Percentiles rank a stretch among this genome's conserved stretches.
Conservation (phyloP, 495 filamentous ascomycete species). For the Neurospora discreta region DNA sequence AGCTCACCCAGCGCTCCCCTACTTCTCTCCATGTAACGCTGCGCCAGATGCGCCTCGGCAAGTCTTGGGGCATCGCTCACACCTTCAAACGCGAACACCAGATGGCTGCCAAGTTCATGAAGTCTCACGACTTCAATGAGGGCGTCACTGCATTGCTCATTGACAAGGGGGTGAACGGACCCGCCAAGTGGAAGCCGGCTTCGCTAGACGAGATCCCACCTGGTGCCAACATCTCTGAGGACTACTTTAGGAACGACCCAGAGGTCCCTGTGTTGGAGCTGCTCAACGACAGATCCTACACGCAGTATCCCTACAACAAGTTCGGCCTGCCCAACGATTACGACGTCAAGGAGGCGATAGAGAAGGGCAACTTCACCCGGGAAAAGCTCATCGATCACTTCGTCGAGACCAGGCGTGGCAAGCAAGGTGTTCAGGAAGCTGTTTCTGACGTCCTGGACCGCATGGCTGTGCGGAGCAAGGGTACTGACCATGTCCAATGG, state of each 20-base stretch:
- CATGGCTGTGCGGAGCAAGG: constrained; percentile 28
- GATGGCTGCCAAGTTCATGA: constrained; percentile 77
- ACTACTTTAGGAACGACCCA: constrained; percentile 46
- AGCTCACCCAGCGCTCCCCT: constrained; percentile 64
- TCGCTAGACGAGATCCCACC: constrained; percentile 48
- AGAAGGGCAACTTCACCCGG: constrained; percentile 19
- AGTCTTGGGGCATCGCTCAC: constrained; percentile 63
- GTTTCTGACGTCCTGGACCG: constrained; percentile 46
- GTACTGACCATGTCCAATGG: constrained; percentile 29
- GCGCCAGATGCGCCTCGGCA: constrained; percentile 64
- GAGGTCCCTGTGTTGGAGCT: constrained; percentile 38
- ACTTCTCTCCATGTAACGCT: constrained; percentile 76
- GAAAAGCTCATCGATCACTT: constrained; percentile 40
- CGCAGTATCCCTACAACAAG: constrained; percentile 53
- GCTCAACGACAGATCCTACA: constrained; percentile 38
- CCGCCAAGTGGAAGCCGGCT: constrained; percentile 60
- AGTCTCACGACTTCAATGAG: constrained; percentile 72
- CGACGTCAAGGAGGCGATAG: constrained; percentile 50
- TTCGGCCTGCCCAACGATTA: constrained; percentile 62
- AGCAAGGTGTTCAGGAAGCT: constrained; percentile 46
- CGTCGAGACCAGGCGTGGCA: constrained; percentile 28
- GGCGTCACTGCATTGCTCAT: constrained; percentile 72
- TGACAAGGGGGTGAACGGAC: constrained; percentile 37
- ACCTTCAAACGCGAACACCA: constrained; percentile 75
- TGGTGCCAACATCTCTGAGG: constrained; percentile 35